Base-by-base conservation (phyloP, 805 yeast species). In the Diddensiella caesifluorescens region DNA sequence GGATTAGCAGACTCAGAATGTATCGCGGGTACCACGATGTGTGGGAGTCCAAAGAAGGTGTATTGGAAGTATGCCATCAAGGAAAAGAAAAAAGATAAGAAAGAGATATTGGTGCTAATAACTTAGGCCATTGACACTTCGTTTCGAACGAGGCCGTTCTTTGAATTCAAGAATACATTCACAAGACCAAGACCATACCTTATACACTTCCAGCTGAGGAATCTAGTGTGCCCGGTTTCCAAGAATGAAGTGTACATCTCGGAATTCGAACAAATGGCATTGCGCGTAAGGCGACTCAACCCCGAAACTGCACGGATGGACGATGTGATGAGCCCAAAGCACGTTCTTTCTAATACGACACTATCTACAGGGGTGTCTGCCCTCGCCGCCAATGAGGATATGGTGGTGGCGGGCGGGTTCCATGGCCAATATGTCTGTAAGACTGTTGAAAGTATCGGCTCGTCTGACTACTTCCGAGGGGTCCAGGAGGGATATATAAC, bases 191-290 rank as follows among this genome's bases (percentile, higher is more conserved):
- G 67, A 39, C 74, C 79, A 4, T 69, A 67, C 47, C 61, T 75
- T 9, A 68, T 71, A 15, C 83, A 79, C 61, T 76, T 77, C 55
- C 83, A 77, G 58, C 61, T 78, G 25, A 59, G 83, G 12, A 70
- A 74, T 43, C 58, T 76, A 37, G 68, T 78, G 5, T 35, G 65
- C 67, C 42, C 70, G 62, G 49, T 63, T 62, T 23, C 57, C 58
- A 9, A 59, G 55, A 35, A 52, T 32, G 48, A 46, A 28, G 40
- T 57, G 1, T 56, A 42, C 52, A 39, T 53, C 58, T 54, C 55
- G 23, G 56, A 58, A 34, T 46, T 56, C 7, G 35, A 45, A 3
- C 47, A 45, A 21, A 48, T 47, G 20, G 55, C 38, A 18, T 50
- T 53, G 12, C 39, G 42, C 5, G 44, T 64, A 16, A 53, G 55